Base-by-base conservation (phyloP, 352 stramenopile genomes). In the Pythium periplocum region DNA sequence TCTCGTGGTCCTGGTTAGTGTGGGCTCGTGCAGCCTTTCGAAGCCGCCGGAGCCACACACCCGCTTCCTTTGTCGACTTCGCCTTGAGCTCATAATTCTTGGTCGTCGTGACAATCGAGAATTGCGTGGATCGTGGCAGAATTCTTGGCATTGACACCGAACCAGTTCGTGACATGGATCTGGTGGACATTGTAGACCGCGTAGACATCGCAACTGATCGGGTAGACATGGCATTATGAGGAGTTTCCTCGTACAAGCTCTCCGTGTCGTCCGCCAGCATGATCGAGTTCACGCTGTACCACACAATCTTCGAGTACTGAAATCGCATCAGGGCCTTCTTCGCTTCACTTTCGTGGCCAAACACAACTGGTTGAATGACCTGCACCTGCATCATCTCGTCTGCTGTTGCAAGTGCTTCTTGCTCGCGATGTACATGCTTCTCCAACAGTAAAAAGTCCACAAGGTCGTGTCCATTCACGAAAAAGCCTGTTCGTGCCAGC, bases 61-160 rank as follows among this genome's bases (percentile, higher is more conserved):
- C 81, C 3, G 83, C 81, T 34, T 88, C 75, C 31, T 89, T 84
- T 2, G 78, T 61, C 6, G 75, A 86, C 36, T 88, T 90, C 0
- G 83, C 78, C 42, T 93, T 93, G 31, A 95, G 67, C 53, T 93
- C 78, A 45, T 93, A 95, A 57, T 75, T 88, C 57, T 93, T 95
- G 1, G 77, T 90, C 8, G 81, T 69, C 2, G 83, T 95, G 53
- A 91, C 82, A 51, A 95, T 93, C 4, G 85, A 91, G 48, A 95
- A 95, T 46, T 93, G 79, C 36, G 83, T 89, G 4, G 83, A 87
- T 35, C 41, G 36, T 49, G 36, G 36, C 40, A 60, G 38, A 17
- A 54, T 55, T 26, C 17, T 26, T 26, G 17, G 17, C 17, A 26
- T 26, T 26, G 17, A 26, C 17, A 26, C 17, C 17, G 17, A 26